Evolutionary conservation across 2,329 filamentous ascomycete genomes (phyloP).

Genomic region (Fusarium nurragi): DNA sequence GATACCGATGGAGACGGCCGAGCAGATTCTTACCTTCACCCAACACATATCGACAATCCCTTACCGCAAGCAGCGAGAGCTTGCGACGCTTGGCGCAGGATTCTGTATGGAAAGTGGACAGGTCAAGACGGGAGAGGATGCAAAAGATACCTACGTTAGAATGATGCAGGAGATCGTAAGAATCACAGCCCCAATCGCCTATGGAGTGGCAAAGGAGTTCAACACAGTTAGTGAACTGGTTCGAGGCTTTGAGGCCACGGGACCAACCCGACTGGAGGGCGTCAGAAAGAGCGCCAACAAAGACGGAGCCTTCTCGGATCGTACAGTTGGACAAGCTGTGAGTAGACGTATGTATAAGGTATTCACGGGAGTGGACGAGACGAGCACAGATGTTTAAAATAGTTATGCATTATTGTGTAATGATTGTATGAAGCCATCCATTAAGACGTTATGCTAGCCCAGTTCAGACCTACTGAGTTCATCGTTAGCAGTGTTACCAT

Average conservation of each 20-base stretch:
- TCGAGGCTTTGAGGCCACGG: conserved; percentile 64
- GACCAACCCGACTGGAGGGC: conserved; percentile 69
- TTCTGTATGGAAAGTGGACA: conserved; percentile 86
- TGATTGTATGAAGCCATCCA: conserved; percentile 7
- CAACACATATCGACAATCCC: conserved; percentile 82
- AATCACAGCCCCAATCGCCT: conserved; percentile 76
- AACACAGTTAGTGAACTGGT: conserved; percentile 67
- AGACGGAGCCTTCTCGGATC: conserved; percentile 65
- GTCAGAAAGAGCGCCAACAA: conserved; percentile 66
- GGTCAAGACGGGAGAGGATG: conserved; percentile 73
- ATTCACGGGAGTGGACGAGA: conserved; percentile 66
- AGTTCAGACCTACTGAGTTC: conserved; percentile 21
- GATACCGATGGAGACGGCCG: conserved; percentile 69
- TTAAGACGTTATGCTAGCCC: conserved; percentile 5
- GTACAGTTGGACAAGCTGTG: conserved; percentile 65
- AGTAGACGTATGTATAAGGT: conserved; percentile 69
- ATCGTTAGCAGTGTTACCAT: conserved; percentile 38
- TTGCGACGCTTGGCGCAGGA: conserved; percentile 61
- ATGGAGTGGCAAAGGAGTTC: conserved; percentile 72
- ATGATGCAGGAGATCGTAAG: conserved; percentile 81
- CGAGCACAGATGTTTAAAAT: conserved; percentile 61
- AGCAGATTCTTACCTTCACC: conserved; percentile 78
- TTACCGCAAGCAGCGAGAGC: conserved; percentile 68
- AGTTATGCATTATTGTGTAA: conserved; percentile 18
- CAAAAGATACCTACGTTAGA: conserved; percentile 73